These are phyloP conservation scores for Phylloboletellus chloephorus DNA, from an alignment of 1,284 basidiomycete genomes.

Conservation along the genomic window DNA sequence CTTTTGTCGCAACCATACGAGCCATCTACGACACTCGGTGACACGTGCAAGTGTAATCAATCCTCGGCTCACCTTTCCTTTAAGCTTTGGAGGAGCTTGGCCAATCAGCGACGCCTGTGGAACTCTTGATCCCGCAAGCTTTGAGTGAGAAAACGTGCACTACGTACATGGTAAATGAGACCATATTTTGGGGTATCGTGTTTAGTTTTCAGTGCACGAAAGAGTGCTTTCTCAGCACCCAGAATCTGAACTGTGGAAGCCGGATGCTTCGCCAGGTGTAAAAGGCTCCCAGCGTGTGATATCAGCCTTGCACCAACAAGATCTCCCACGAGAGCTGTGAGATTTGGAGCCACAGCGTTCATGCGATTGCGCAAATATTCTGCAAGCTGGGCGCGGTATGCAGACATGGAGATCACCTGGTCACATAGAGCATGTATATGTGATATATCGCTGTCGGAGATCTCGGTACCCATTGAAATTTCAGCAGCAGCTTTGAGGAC, in stretches of 20 bases:
- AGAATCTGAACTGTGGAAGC: conserved; percentile 98
- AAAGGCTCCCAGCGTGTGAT: conserved; percentile 92
- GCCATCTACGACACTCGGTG: conserved; percentile 68
- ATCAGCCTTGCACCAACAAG: conserved; percentile 95
- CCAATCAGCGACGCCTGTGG: conserved; percentile 86
- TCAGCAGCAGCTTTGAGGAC: conserved; percentile 90
- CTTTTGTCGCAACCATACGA: conserved; percentile 98
- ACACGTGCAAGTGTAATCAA: neutral
- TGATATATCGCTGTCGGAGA: conserved; percentile 89
- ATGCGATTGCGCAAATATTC: conserved; percentile 96
- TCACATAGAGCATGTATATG: conserved; percentile 96
- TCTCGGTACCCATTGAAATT: conserved; percentile 99
- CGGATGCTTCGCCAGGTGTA: conserved; percentile 93
- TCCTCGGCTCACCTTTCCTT: conserved; percentile 73
- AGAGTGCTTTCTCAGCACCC: conserved; percentile 97
- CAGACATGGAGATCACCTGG: conserved; percentile 94
- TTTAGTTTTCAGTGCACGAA: conserved; percentile 97
- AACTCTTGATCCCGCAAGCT: conserved; percentile 5
- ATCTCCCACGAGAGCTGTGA: conserved; percentile 94
- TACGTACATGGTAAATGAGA: conserved; percentile 86
- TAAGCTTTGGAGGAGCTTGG: conserved; percentile 95
- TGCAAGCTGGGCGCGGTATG: conserved; percentile 90
- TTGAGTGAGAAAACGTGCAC: conserved; percentile 1
- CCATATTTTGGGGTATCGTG: conserved; percentile 99
- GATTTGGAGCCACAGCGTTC: conserved; percentile 95